These are phyloP conservation scores for Ocimum tenuiflorum DNA, from an alignment of 257 asterid species.

Conservation along the genomic window DNA sequence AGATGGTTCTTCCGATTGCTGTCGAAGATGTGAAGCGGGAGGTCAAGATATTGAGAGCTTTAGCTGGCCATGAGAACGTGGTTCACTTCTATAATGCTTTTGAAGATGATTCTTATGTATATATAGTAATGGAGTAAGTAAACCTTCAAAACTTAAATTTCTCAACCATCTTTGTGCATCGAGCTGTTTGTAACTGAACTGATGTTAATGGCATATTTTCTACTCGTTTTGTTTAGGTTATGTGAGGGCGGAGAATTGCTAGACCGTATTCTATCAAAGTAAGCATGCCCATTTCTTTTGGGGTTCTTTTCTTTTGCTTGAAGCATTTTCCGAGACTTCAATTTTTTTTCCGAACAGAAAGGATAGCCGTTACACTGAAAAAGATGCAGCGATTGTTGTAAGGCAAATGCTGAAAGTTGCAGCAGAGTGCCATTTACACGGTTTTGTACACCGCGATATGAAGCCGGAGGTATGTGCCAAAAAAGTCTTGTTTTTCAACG, in stretches of 20 bases:
- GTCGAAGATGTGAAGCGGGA: constrained; percentile 98
- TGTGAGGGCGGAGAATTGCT: constrained; percentile 98
- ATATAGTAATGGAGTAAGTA: constrained; percentile 97
- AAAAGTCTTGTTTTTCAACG: background rate
- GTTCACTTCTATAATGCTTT: constrained; percentile 89
- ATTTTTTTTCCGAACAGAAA: constrained; percentile 52
- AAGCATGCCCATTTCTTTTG: constrained; percentile 20
- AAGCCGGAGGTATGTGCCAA: constrained; percentile 78
- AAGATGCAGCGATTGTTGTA: constrained; percentile 95
- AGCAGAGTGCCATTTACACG: constrained; percentile 97
- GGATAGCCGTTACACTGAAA: constrained; percentile 94
- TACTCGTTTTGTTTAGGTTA: constrained; percentile 39
- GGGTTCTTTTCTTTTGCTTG: background rate
- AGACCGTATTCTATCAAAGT: constrained; percentile 92
- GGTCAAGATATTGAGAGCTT: constrained; percentile 89
- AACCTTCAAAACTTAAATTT: background rate
- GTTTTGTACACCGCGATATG: constrained; percentile 99
- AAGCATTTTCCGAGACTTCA: constrained; percentile 21
- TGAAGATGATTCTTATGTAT: constrained; percentile 81
- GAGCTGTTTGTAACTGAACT: constrained; percentile 3
- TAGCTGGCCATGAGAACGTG: constrained; percentile 95
- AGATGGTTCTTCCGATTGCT: constrained; percentile 98
- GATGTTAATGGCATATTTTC: constrained; percentile 13
- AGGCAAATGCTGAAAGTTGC: constrained; percentile 99
- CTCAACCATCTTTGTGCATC: background rate